Conservation (phyloP, 371 early-diverging fungal genomes). For the Mortierella sp. region DNA sequence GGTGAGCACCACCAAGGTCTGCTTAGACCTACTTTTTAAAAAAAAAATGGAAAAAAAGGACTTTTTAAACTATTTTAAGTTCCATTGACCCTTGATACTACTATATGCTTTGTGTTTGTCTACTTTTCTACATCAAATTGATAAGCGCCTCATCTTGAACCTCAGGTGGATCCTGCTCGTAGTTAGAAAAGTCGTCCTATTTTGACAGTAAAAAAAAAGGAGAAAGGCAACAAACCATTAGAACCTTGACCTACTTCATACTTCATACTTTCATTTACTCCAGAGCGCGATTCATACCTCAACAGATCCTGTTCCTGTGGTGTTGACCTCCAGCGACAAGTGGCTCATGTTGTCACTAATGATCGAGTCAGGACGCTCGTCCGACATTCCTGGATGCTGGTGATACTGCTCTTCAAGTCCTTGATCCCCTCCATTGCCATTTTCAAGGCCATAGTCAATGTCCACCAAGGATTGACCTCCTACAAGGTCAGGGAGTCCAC, state of each 20-base stretch:
- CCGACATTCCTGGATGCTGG: neutral
- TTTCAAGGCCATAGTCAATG: neutral
- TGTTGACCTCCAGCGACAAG: conserved; percentile 19
- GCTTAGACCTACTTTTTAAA: too few relatives aligned
- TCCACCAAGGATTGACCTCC: neutral
- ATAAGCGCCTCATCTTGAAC: conserved; percentile 13
- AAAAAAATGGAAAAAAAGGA: too few relatives aligned
- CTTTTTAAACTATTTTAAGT: too few relatives aligned
- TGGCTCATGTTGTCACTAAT: conserved; percentile 17
- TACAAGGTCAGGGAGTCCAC: conserved; percentile 6
- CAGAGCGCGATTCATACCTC: conserved; percentile 7
- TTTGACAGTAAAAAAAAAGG: neutral
- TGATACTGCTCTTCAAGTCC: neutral
- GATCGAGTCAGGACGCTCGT: neutral
- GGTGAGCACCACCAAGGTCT: too few relatives aligned
- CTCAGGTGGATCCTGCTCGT: conserved; percentile 8
- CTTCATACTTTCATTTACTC: too few relatives aligned
- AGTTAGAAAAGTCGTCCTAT: neutral
- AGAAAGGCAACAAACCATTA: too few relatives aligned
- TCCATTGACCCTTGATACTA: neutral
- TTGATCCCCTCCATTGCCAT: neutral
- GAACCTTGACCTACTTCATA: too few relatives aligned
- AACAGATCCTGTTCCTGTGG: conserved; percentile 16
- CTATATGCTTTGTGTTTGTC: neutral
- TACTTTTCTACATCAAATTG: conserved; percentile 11